Evolutionary conservation across 2,329 filamentous ascomycete species (phyloP).

Genomic region (Metarhizium robertsii): DNA sequence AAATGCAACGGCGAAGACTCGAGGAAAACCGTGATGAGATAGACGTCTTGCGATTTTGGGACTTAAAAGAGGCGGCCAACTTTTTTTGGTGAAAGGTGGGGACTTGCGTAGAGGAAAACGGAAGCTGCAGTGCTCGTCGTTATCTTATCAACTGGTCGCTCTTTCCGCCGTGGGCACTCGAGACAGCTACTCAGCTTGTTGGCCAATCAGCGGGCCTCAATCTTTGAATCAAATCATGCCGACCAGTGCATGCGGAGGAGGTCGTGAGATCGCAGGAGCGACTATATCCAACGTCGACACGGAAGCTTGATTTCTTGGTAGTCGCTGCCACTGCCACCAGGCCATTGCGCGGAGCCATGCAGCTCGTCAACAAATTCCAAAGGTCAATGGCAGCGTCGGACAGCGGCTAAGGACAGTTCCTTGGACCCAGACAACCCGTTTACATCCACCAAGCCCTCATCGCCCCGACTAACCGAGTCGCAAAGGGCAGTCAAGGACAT

Average conservation of each 20-base stretch:
- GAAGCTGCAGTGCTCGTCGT: no score
- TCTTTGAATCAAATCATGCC: not conserved
- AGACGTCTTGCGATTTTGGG: not conserved
- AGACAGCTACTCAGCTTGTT: not conserved
- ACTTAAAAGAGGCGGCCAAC: not conserved
- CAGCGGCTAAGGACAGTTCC: slow-evolving; percentile 3
- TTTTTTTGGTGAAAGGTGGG: not conserved
- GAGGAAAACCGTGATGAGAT: not conserved
- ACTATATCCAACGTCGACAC: not conserved
- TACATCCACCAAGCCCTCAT: not conserved
- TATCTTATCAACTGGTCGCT: not conserved
- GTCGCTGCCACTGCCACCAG: no score
- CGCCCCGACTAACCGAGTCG: not conserved
- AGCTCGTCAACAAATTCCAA: not conserved
- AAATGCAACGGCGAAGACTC: not conserved
- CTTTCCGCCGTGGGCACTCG: not conserved
- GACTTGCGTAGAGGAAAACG: not conserved
- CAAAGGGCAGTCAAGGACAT: not conserved
- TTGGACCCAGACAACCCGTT: not conserved
- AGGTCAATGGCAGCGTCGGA: slow-evolving; percentile 6
- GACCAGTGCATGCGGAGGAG: not conserved
- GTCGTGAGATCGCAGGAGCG: not conserved
- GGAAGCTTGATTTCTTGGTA: not conserved
- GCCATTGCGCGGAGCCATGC: slow-evolving; percentile 2
- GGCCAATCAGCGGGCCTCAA: not conserved